Percentiles rank a stretch among this genome's conserved stretches.
Evolutionary conservation across 495 filamentous ascomycete genomes (phyloP).

Genomic region (Oleoguttula mirabilis): DNA sequence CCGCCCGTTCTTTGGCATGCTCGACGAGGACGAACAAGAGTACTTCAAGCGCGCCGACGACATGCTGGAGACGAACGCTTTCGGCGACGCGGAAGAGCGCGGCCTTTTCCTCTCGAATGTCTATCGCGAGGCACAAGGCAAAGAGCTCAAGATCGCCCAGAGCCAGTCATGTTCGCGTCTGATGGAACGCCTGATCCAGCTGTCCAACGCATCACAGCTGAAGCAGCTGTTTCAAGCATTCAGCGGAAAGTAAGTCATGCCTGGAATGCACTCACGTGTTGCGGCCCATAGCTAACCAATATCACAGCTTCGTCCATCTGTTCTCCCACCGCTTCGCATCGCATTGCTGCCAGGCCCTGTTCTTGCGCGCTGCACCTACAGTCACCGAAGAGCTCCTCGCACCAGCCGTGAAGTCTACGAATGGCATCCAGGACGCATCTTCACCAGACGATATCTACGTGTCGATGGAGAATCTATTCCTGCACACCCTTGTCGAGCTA

Average conservation of each 20-base stretch:
- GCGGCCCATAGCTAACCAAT: background rate
- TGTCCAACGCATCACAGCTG: conserved; percentile 69
- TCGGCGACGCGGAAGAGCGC: conserved; percentile 64
- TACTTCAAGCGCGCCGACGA: conserved; percentile 86
- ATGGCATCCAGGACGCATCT: conserved; percentile 28
- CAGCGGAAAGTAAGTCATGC: conserved; percentile 50
- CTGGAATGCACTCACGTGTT: background rate
- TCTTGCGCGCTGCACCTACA: conserved; percentile 64
- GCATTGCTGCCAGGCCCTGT: conserved; percentile 92
- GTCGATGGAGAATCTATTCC: conserved; percentile 75
- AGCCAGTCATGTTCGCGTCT: conserved; percentile 89
- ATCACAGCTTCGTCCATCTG: conserved; percentile 58
- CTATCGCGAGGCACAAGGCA: conserved; percentile 72
- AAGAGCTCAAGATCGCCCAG: conserved; percentile 89
- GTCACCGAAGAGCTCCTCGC: conserved; percentile 60
- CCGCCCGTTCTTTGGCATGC: conserved; percentile 72
- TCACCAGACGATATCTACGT: conserved; percentile 32
- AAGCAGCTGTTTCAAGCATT: conserved; percentile 77
- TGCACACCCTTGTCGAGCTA: conserved; percentile 69
- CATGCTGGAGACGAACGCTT: conserved; percentile 77
- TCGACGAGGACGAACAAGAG: conserved; percentile 81
- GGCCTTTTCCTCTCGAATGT: conserved; percentile 72
- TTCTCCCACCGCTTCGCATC: conserved; percentile 91
- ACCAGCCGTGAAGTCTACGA: conserved; percentile 33
- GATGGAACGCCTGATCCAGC: conserved; percentile 77